Evolutionary conservation across 2,329 filamentous ascomycete genomes (phyloP).

Genomic region (Pseudocercospora cruenta): DNA sequence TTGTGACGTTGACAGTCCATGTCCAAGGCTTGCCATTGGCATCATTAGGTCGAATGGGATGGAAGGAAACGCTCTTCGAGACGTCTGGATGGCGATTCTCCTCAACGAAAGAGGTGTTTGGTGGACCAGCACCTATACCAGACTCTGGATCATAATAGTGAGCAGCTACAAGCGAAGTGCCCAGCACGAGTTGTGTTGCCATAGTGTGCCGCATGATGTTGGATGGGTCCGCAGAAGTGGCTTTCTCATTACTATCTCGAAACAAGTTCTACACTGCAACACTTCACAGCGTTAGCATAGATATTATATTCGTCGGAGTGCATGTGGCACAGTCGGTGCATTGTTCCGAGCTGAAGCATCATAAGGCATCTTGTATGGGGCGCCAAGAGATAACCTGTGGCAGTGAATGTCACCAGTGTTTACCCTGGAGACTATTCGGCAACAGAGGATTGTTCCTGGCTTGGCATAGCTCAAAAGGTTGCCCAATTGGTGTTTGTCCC

Average conservation of each 20-base stretch:
- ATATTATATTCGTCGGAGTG: background rate
- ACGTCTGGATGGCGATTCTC: background rate
- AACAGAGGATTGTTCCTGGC: background rate
- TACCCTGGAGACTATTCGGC: background rate
- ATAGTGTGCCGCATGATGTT: background rate
- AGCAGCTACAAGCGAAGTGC: background rate
- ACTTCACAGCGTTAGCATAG: too few species aligned
- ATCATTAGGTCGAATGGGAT: background rate
- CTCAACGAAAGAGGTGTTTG: background rate
- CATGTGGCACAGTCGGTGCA: background rate
- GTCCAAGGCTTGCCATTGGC: background rate
- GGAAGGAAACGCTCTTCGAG: background rate
- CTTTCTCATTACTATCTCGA: too few species aligned
- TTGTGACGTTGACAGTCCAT: background rate
- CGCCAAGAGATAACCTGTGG: background rate
- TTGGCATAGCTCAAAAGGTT: background rate
- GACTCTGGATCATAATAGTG: background rate
- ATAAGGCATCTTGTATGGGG: background rate
- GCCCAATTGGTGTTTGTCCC: background rate
- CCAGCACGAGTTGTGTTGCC: background rate
- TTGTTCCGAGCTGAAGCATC: background rate
- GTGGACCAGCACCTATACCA: background rate
- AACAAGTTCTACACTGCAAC: too few species aligned
- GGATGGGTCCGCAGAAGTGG: too few species aligned
- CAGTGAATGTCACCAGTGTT: background rate